phyloP scores from a whole-genome alignment of 2,329 filamentous ascomycete genomes.

The Apiospora saccharicola region DNA sequence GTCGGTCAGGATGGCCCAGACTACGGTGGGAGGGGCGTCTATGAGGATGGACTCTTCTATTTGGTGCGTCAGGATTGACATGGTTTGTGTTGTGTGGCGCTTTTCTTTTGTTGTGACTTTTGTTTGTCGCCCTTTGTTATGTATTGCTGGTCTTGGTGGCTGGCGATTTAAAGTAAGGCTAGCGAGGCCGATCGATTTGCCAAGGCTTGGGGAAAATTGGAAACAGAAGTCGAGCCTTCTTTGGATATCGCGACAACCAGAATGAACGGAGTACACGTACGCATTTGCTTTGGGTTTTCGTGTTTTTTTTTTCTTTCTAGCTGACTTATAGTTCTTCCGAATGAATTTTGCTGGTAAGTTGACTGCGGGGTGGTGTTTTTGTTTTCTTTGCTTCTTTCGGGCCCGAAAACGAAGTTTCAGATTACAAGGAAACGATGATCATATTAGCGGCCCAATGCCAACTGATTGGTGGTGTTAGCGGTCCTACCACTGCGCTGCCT shows the following conservation, averaged over 20 bases:
- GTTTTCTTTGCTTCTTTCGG: neutral
- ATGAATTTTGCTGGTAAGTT: neutral
- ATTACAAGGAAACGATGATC: neutral
- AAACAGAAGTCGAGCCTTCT: too few species aligned
- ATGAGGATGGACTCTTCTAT: slow-evolving; percentile 14
- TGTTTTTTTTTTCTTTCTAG: neutral
- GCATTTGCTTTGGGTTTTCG: too few species aligned
- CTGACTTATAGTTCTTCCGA: neutral
- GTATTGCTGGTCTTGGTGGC: too few species aligned
- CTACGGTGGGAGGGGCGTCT: neutral
- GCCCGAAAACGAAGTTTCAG: neutral
- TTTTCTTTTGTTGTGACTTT: neutral
- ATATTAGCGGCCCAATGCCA: neutral
- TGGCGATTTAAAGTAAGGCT: too few species aligned
- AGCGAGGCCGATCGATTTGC: too few species aligned
- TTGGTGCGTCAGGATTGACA: neutral
- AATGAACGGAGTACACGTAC: too few species aligned
- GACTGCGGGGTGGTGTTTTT: neutral
- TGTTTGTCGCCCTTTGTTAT: too few species aligned
- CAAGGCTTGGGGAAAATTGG: too few species aligned
- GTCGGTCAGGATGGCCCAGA: slow-evolving; percentile 1
- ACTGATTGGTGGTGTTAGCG: neutral
- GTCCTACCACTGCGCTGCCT: neutral
- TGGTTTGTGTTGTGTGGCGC: neutral
- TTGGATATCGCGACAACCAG: too few species aligned